Percentiles rank a stretch among this genome's conserved stretches.
Conservation (phyloP, 345 rosid species). For the Arabis hirsuta region DNA sequence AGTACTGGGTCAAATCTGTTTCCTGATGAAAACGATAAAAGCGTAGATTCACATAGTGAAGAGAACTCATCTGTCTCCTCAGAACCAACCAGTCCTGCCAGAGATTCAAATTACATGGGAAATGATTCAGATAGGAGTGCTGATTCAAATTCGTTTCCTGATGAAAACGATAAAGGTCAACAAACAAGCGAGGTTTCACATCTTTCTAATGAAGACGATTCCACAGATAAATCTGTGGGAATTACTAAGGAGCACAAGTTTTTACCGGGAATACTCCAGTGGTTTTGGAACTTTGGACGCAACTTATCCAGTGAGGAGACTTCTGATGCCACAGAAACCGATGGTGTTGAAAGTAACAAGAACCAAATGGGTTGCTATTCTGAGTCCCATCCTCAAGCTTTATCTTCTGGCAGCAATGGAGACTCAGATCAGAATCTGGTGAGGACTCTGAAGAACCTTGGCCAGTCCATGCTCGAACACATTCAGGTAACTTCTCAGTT, state of each 20-base stretch:
- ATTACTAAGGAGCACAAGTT: slow-evolving; percentile 54
- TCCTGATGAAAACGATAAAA: neutral
- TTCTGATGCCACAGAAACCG: slow-evolving; percentile 48
- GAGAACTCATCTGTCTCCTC: slow-evolving; percentile 48
- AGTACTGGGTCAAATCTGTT: slow-evolving; percentile 28
- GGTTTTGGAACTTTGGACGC: slow-evolving; percentile 76
- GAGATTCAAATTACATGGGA: slow-evolving; percentile 50
- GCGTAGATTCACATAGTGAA: slow-evolving; percentile 11
- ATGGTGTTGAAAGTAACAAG: slow-evolving; percentile 33
- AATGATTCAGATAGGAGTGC: slow-evolving; percentile 46
- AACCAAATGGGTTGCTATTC: slow-evolving; percentile 34
- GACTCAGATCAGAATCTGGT: slow-evolving; percentile 64
- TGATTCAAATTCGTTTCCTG: neutral
- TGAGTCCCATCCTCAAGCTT: slow-evolving; percentile 39
- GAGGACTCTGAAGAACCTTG: slow-evolving; percentile 70
- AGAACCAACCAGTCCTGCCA: slow-evolving; percentile 44
- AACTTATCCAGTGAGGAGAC: slow-evolving; percentile 51
- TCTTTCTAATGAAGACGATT: slow-evolving; percentile 41
- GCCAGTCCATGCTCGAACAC: slow-evolving; percentile 86
- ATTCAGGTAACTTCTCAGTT: slow-evolving; percentile 65
- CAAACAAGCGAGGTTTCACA: slow-evolving; percentile 25
- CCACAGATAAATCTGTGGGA: slow-evolving; percentile 39
- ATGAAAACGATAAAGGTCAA: slow-evolving; percentile 35
- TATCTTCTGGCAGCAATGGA: slow-evolving; percentile 46
- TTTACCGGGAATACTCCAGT: slow-evolving; percentile 66